A percentile compares a stretch with the other conserved stretches of the same genome.
These are phyloP conservation scores for Maudiozyma barnettii DNA, from an alignment of 805 yeast genomes.

Conservation along the genomic window DNA sequence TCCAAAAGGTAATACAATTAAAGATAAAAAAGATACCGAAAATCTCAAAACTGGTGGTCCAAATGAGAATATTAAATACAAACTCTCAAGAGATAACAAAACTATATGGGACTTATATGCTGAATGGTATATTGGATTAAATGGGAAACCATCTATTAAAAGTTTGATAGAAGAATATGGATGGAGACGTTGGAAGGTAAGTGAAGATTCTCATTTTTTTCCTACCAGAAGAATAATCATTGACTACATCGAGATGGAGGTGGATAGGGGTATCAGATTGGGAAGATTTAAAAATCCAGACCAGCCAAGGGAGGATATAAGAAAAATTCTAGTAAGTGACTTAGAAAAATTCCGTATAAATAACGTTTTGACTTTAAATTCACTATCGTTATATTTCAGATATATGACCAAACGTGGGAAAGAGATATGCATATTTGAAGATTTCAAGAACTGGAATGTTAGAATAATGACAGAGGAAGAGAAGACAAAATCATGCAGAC, in stretches of 20 bases:
- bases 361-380: constrained; percentile 28
- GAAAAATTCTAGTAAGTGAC: constrained; percentile 28
- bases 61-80: constrained; percentile 27
- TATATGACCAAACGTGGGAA: constrained; percentile 22
- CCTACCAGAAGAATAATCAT: constrained; percentile 32
- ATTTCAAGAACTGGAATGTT: constrained; percentile 26
- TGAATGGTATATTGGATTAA: constrained; percentile 32
- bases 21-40: background rate
- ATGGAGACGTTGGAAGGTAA: constrained; percentile 32
- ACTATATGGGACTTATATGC: constrained; percentile 31
- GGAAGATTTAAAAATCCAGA: constrained; percentile 24
- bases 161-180: constrained; percentile 28
- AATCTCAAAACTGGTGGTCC: constrained; percentile 11
- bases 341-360: constrained; percentile 29
- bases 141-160: constrained; percentile 26
- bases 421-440: constrained; percentile 26
- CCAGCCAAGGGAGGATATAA: constrained; percentile 25
- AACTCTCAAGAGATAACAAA: constrained; percentile 30
- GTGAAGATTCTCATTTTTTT: constrained; percentile 32
- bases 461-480: constrained; percentile 26
- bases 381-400: constrained; percentile 27
- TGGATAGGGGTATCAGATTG: constrained; percentile 25
- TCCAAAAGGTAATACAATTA: background rate
- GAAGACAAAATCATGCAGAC: constrained; percentile 24
- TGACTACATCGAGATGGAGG: constrained; percentile 31